A percentile compares a stretch with the other conserved stretches of the same genome.
Conservation (phyloP, 2,329 filamentous ascomycete species). For the Delphinella strobiligena region DNA sequence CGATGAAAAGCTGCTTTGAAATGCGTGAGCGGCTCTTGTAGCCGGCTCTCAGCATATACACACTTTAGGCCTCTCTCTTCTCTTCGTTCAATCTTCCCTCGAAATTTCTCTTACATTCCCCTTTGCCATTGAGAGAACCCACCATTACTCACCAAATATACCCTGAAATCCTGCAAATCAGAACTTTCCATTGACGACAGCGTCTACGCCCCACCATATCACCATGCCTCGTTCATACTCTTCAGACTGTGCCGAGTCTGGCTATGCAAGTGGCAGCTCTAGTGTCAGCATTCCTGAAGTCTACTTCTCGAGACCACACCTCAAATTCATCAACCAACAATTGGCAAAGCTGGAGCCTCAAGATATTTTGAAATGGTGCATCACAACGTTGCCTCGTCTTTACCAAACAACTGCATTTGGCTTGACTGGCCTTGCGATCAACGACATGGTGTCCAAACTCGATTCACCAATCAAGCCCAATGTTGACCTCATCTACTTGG, state of each 20-base stretch:
- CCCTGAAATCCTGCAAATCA: background rate
- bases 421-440: conserved; percentile 38
- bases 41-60: background rate
- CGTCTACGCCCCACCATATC: background rate
- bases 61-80: background rate
- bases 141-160: too few relatives aligned
- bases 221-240: conserved; percentile 12
- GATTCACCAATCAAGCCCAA: conserved; percentile 44
- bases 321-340: conserved; percentile 83
- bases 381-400: conserved; percentile 77
- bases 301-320: conserved; percentile 74
- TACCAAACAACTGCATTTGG: conserved; percentile 46
- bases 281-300: conserved; percentile 59
- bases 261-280: conserved; percentile 63
- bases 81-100: too few relatives aligned
- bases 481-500: conserved; percentile 39
- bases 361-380: conserved; percentile 83
- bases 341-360: conserved; percentile 77
- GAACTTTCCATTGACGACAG: background rate
- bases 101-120: too few relatives aligned
- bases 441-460: conserved; percentile 63
- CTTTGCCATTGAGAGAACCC: too few relatives aligned
- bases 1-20: background rate
- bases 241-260: conserved; percentile 53
- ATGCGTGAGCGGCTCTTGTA: background rate